Evolutionary conservation across 2,329 filamentous ascomycete genomes (phyloP), one percentile per base, ranked within the genome.

Genomic region (Pseudogymnoascus sp.): DNA sequence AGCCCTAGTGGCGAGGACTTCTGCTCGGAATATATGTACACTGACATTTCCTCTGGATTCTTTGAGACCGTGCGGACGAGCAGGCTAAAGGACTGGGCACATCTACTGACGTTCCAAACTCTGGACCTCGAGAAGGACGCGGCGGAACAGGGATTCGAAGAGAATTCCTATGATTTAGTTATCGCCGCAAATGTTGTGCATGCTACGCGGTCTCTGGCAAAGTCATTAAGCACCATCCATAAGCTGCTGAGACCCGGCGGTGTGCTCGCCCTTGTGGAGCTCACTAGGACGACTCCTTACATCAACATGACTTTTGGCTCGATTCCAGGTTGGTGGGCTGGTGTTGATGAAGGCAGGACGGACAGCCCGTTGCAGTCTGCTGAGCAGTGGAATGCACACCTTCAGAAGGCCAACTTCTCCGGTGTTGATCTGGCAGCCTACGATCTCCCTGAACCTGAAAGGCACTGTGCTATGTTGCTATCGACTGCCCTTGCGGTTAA

Each of bases 141-240:
- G 1, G 33, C 45, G 0, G 49, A 63, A 0, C 75, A 78, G 41
- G 75, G 72, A 0, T 76, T 73, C 41, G 25, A 64, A 0, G 66
- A 63, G 0, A 62, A 45, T 0, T 63, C 65, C 0, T 77, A 74
- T 61, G 77, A 79, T 42, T 11, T 78, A 5, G 61, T 78, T 22
- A 65, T 78, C 19, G 75, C 75, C 1, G 68, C 71, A 9, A 71
- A 72, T 52, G 71, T 75, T 6, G 65, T 80, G 0, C 74, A 78
- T 59, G 74, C 75, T 1, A 77, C 75, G 41, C 9, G 19, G 4
- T 69, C 16, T 35, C 66, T 72, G 3, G 12, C 23, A 2, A 36
- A 63, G 2, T 69, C 69, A 0, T 35, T 72, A 8, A 11, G 12
- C 2, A 67, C 72, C 58, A 65, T 66, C 41, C 64, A 64, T 4